phyloP scores from a whole-genome alignment of 345 rosid species.

The Eucalyptus dawsonii region DNA sequence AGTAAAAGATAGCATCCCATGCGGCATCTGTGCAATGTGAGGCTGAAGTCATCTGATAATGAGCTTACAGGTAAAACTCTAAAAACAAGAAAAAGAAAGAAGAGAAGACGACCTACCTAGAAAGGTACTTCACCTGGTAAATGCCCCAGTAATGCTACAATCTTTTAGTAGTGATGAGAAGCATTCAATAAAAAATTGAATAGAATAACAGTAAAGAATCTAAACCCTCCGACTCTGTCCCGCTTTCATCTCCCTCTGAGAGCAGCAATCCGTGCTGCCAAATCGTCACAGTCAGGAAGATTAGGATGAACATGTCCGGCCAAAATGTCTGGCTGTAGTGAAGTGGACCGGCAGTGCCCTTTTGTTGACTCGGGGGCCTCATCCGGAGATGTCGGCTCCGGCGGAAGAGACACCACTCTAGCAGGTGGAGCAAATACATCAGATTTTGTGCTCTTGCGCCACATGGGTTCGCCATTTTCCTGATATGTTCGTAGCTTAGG shows the following conservation, averaged over 20 bases:
- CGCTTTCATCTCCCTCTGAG: conserved; percentile 4
- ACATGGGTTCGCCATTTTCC: background rate
- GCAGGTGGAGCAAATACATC: conserved; percentile 5
- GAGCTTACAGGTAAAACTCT: background rate
- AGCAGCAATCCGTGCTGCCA: conserved; percentile 36
- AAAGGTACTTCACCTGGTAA: background rate
- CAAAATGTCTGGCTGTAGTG: conserved; percentile 11
- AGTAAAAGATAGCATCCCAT: background rate
- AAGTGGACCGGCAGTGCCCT: conserved; percentile 14
- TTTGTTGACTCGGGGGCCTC: background rate
- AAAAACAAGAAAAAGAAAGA: background rate
- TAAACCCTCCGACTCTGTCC: background rate
- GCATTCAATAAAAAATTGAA: background rate
- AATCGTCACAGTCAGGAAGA: conserved; percentile 43
- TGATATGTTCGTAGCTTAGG: background rate
- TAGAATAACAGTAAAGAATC: background rate
- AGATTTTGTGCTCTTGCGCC: conserved; percentile 1
- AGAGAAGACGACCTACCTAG: background rate
- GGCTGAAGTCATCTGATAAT: background rate
- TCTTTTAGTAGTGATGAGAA: background rate
- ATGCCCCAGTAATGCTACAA: background rate
- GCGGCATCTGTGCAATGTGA: background rate
- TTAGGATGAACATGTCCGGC: conserved; percentile 36
- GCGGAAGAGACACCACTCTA: background rate
- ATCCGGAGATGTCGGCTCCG: background rate